phyloP scores from a whole-genome alignment of 2,329 filamentous ascomycete genomes.

The Ambrosiella xylebori region DNA sequence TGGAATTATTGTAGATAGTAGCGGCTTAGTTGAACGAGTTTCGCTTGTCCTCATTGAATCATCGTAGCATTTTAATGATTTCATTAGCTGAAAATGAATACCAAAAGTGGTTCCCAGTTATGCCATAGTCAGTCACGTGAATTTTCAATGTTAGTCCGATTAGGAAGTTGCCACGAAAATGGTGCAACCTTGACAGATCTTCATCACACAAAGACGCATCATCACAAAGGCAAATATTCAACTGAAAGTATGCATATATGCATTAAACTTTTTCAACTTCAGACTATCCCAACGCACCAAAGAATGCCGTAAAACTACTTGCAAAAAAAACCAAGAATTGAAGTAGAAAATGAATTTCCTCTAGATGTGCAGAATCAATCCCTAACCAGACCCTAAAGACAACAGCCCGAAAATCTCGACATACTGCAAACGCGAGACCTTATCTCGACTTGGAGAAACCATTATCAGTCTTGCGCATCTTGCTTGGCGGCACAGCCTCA shows the following conservation, averaged over 20 bases:
- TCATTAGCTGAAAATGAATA: no score
- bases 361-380: neutral
- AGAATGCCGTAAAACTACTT: neutral
- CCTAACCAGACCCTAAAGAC: neutral
- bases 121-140: no score
- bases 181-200: no score
- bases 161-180: no score
- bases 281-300: neutral
- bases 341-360: neutral
- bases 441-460: constrained; percentile 23
- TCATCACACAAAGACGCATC: no score
- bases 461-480: constrained; percentile 26
- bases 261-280: neutral
- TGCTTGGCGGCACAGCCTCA: constrained; percentile 30
- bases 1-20: neutral
- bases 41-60: no score
- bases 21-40: neutral
- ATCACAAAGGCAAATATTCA: neutral
- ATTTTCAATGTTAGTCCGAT: no score
- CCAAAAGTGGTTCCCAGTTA: no score
- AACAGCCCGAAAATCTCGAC: neutral
- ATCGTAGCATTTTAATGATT: no score
- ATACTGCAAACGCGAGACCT: constrained; percentile 9
- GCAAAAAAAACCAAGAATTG: neutral
- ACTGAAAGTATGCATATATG: neutral